Evolutionary conservation across 2,329 filamentous ascomycete genomes (phyloP).

Genomic region (Trichoderma endophyticum): DNA sequence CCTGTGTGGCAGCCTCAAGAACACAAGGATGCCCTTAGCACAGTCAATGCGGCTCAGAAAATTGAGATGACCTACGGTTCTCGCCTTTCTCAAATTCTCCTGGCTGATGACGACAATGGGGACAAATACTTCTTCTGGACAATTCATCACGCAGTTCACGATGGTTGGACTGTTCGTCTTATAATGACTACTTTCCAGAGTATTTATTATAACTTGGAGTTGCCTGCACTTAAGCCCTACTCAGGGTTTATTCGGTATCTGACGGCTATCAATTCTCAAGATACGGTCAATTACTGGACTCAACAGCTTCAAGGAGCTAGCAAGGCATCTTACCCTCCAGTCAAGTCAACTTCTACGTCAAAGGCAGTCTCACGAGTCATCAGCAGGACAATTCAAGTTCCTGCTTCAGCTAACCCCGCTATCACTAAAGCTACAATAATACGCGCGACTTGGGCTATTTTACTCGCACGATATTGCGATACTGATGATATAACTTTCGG

Average conservation of each 20-base stretch:
- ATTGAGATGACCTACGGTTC: conserved; percentile 14
- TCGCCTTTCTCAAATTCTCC: not conserved
- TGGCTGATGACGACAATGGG: not conserved
- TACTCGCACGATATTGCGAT: conserved; percentile 22
- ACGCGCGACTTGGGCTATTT: conserved; percentile 25
- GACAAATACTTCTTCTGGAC: conserved; percentile 26
- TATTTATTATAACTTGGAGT: conserved; percentile 2
- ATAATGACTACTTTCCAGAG: conserved; percentile 20
- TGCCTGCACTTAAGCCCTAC: not conserved
- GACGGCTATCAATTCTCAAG: not conserved
- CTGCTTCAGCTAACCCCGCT: not conserved
- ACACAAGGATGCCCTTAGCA: not conserved
- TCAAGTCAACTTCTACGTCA: not conserved
- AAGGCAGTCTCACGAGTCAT: not conserved
- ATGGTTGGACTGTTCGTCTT: conserved; percentile 28
- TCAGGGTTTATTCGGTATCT: conserved; percentile 5
- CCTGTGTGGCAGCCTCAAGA: not conserved
- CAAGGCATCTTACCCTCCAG: not conserved
- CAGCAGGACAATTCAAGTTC: not conserved
- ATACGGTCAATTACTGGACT: not conserved
- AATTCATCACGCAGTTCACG: conserved; percentile 30
- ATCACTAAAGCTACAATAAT: conserved; percentile 21
- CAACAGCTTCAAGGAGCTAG: not conserved
- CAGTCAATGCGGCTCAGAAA: not conserved
- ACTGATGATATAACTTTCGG: conserved; percentile 25